phyloP scores from a whole-genome alignment of 2,329 filamentous ascomycete species.

The Penicillium polonicum region DNA sequence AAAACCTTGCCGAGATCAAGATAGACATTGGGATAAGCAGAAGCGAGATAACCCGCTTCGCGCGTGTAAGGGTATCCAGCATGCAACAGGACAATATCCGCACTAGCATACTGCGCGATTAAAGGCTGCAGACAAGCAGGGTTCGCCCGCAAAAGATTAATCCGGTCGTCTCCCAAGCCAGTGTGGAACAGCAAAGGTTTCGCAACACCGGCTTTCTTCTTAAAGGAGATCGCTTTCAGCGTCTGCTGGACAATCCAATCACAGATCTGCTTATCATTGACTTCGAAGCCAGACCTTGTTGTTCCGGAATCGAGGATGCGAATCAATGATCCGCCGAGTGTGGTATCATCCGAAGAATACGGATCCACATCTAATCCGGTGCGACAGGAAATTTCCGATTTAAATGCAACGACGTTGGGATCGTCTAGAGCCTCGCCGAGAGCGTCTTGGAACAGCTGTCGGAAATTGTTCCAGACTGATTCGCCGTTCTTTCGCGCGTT shows the following conservation, averaged over 20 bases:
- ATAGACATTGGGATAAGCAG: slow-evolving; percentile 75
- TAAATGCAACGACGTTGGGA: slow-evolving; percentile 72
- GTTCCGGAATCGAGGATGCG: slow-evolving; percentile 30
- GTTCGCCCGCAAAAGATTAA: slow-evolving; percentile 67
- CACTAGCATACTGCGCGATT: slow-evolving; percentile 65
- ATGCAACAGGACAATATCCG: slow-evolving; percentile 76
- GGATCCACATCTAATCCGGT: slow-evolving; percentile 67
- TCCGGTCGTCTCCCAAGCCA: slow-evolving; percentile 76
- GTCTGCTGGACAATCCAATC: slow-evolving; percentile 66
- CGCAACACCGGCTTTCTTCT: slow-evolving; percentile 42
- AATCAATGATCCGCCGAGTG: slow-evolving; percentile 29
- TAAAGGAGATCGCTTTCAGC: slow-evolving; percentile 55
- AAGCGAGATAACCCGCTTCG: slow-evolving; percentile 75
- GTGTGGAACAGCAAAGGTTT: slow-evolving; percentile 86
- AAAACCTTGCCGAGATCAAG: slow-evolving; percentile 83
- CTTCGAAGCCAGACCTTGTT: slow-evolving; percentile 28
- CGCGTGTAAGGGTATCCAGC: slow-evolving; percentile 78
- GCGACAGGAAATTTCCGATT: slow-evolving; percentile 78
- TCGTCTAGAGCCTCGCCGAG: slow-evolving; percentile 63
- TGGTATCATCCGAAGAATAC: slow-evolving; percentile 46
- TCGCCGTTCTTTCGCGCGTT: slow-evolving; percentile 36
- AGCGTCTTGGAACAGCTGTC: slow-evolving; percentile 31
- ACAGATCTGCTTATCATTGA: slow-evolving; percentile 66
- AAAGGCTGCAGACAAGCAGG: slow-evolving; percentile 73
- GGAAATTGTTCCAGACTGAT: slow-evolving; percentile 28